Conservation (phyloP, 208 protist species). For the Acanthamoeba polyphaga region DNA sequence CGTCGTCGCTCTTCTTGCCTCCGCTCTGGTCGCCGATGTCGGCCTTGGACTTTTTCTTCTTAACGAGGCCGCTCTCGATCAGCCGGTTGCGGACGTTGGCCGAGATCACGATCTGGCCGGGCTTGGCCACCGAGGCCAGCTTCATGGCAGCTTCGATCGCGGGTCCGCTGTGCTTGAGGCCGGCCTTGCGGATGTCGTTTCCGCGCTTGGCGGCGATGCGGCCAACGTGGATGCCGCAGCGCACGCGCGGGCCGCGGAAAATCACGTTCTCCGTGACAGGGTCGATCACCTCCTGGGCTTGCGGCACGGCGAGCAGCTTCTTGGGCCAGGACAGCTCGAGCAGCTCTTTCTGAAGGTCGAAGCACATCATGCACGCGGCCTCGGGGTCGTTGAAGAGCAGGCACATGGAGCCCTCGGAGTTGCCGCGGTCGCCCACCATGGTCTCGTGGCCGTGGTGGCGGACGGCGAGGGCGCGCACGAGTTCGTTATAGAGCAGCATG, state of each 20-base stretch:
- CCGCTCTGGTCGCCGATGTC: not conserved
- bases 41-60: not conserved
- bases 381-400: not conserved
- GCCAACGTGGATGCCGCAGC: conserved; percentile 30
- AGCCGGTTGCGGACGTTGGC: not conserved
- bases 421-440: conserved; percentile 16
- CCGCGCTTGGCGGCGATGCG: not conserved
- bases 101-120: conserved; percentile 46
- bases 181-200: conserved; percentile 7
- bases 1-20: not conserved
- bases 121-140: conserved; percentile 16
- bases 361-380: conserved; percentile 10
- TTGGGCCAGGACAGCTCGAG: not conserved
- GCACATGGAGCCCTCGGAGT: conserved; percentile 26
- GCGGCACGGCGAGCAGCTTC: not conserved
- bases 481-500: conserved; percentile 28
- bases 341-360: conserved; percentile 23
- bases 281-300: not conserved
- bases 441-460: conserved; percentile 27
- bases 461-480: not conserved
- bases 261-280: not conserved
- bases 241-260: conserved; percentile 22
- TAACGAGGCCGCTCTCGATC: not conserved
- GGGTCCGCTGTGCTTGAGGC: not conserved
- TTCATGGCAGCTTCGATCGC: conserved; percentile 44